phyloP scores from a whole-genome alignment of 2,329 filamentous ascomycete species.

The Diaporthe sp. region DNA sequence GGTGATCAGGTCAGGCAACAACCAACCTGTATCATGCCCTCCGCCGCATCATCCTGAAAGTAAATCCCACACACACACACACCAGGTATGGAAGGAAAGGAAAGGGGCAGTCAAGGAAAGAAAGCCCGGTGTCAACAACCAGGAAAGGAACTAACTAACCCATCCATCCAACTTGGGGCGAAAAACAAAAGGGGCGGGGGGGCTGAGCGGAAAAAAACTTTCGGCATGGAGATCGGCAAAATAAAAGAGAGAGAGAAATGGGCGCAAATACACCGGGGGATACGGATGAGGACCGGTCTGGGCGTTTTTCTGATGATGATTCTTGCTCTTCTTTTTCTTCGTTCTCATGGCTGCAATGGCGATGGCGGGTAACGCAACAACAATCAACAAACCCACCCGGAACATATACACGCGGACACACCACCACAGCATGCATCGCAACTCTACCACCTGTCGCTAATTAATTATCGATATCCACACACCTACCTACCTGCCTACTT shows the following conservation, averaged over 20 bases:
- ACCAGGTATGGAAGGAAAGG: neutral
- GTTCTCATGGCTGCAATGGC: neutral
- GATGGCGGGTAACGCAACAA: too few relatives aligned
- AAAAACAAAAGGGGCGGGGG: neutral
- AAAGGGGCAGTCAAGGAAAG: too few relatives aligned
- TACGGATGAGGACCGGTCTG: constrained; percentile 9
- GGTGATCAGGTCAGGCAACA: neutral
- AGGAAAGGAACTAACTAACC: neutral
- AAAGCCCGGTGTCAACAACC: neutral
- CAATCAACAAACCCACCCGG: neutral
- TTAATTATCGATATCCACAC: neutral
- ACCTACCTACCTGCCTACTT: neutral
- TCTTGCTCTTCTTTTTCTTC: neutral
- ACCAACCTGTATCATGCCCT: neutral
- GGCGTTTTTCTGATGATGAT: constrained; percentile 10
- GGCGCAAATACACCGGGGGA: constrained; percentile 4
- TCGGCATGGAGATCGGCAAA: constrained; percentile 2
- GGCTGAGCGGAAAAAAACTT: neutral
- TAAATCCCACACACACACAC: neutral
- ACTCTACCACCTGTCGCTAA: neutral
- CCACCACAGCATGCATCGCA: neutral
- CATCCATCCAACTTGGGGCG: neutral
- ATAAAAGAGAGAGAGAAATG: neutral
- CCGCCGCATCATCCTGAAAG: neutral
- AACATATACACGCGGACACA: neutral